Evolutionary conservation across 2,329 filamentous ascomycete species (phyloP).

Genomic region (Colletotrichum tabaci): DNA sequence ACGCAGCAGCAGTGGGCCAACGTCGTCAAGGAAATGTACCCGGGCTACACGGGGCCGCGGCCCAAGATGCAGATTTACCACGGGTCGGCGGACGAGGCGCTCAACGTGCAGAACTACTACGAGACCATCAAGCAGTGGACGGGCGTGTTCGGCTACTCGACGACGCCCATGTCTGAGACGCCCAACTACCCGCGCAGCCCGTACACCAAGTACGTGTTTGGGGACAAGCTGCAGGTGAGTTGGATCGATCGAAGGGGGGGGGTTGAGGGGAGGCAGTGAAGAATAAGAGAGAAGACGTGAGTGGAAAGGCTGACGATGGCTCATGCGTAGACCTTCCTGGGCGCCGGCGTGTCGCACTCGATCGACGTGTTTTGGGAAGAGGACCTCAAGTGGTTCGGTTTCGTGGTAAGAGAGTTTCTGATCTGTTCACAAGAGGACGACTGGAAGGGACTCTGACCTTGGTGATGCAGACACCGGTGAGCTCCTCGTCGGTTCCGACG

Average conservation of each 20-base stretch:
- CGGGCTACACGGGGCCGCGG: slow-evolving; percentile 62
- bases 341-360: slow-evolving; percentile 35
- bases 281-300: too few relatives aligned
- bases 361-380: slow-evolving; percentile 41
- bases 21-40: slow-evolving; percentile 63
- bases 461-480: slow-evolving; percentile 29
- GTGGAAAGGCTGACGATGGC: neutral
- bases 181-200: slow-evolving; percentile 54
- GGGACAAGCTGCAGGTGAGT: slow-evolving; percentile 49
- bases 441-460: neutral
- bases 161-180: slow-evolving; percentile 49
- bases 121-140: slow-evolving; percentile 72
- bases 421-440: too few relatives aligned
- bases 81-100: slow-evolving; percentile 64
- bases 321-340: slow-evolving; percentile 33
- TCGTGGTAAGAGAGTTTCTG: slow-evolving; percentile 9
- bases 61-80: slow-evolving; percentile 74
- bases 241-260: neutral
- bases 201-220: slow-evolving; percentile 58
- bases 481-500: slow-evolving; percentile 4
- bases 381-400: slow-evolving; percentile 42
- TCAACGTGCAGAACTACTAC: slow-evolving; percentile 68
- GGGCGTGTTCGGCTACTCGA: slow-evolving; percentile 61
- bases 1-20: slow-evolving; percentile 60
- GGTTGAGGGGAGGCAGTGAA: neutral